phyloP scores from a whole-genome alignment of 169 alveolate genomes.

The Eimeria sp. region DNA sequence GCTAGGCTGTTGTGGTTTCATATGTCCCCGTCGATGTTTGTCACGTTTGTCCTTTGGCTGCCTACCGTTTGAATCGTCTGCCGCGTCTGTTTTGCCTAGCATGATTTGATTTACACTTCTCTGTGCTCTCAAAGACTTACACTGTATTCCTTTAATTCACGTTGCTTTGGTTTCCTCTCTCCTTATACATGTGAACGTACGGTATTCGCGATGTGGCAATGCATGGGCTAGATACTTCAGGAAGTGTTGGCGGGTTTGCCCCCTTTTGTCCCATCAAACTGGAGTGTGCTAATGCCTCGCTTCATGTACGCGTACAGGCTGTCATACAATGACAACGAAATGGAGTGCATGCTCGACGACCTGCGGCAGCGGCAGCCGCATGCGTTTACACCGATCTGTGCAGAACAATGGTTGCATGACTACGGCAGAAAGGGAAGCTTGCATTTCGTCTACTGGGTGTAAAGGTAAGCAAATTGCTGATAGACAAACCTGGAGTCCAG shows the following conservation, averaged over 20 bases:
- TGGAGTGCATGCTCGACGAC: not conserved
- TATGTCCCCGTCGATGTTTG: not conserved
- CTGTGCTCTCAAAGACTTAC: not conserved
- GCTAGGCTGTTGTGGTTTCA: not conserved
- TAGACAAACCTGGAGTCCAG: not conserved
- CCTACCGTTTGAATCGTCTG: not conserved
- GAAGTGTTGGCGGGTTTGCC: too few species aligned
- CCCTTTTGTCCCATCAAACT: too few species aligned
- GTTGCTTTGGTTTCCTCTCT: not conserved
- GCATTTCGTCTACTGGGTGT: conserved; percentile 15
- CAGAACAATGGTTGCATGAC: not conserved
- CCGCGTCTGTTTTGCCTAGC: not conserved
- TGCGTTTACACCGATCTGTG: not conserved
- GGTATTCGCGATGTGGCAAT: too few species aligned
- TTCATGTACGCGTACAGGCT: not conserved
- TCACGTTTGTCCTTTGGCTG: not conserved
- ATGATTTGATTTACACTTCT: not conserved
- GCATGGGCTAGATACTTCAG: too few species aligned
- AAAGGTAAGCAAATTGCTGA: not conserved
- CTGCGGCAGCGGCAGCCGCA: conserved; percentile 11
- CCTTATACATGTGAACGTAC: too few species aligned
- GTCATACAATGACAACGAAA: conserved; percentile 25
- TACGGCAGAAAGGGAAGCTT: not conserved
- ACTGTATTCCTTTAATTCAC: not conserved
- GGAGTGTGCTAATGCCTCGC: not conserved